phyloP scores from a whole-genome alignment of 2,329 filamentous ascomycete species.

The Plenodomus tracheiphilus region DNA sequence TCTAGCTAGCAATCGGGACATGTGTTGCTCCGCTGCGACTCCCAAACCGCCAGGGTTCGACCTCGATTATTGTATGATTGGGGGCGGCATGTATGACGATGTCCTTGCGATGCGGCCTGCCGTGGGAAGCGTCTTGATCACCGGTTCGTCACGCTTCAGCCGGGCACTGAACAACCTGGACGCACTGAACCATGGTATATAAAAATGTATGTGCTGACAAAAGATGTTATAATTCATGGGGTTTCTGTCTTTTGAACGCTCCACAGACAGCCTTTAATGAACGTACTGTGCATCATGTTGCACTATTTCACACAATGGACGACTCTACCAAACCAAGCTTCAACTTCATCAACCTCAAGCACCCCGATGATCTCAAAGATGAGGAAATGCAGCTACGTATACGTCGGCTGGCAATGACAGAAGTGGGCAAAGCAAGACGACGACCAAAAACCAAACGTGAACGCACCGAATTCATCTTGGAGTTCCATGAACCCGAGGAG shows the following conservation, averaged over 20 bases:
- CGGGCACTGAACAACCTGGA: background rate
- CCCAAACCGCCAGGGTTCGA: background rate
- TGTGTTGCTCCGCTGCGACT: background rate
- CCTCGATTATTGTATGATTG: background rate
- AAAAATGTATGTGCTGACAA: background rate
- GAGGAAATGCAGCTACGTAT: conserved; percentile 36
- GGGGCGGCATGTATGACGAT: background rate
- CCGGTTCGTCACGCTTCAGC: background rate
- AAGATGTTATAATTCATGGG: background rate
- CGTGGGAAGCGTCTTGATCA: background rate
- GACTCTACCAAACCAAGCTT: conserved; percentile 28
- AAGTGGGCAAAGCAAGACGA: conserved; percentile 32
- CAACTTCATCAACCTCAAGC: conserved; percentile 37
- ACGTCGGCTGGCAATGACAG: conserved; percentile 38
- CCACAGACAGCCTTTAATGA: background rate
- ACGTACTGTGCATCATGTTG: background rate
- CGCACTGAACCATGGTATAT: background rate
- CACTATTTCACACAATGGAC: conserved; percentile 19
- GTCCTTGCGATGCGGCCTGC: background rate
- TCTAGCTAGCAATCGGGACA: background rate
- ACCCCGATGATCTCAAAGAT: conserved; percentile 38
- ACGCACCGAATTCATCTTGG: conserved; percentile 32
- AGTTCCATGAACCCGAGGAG: conserved; percentile 20
- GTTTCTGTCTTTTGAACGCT: conserved; percentile 4
- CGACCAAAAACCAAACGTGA: conserved; percentile 32